phyloP scores from a whole-genome alignment of 2,329 filamentous ascomycete genomes.

The Fusarium sp. region DNA sequence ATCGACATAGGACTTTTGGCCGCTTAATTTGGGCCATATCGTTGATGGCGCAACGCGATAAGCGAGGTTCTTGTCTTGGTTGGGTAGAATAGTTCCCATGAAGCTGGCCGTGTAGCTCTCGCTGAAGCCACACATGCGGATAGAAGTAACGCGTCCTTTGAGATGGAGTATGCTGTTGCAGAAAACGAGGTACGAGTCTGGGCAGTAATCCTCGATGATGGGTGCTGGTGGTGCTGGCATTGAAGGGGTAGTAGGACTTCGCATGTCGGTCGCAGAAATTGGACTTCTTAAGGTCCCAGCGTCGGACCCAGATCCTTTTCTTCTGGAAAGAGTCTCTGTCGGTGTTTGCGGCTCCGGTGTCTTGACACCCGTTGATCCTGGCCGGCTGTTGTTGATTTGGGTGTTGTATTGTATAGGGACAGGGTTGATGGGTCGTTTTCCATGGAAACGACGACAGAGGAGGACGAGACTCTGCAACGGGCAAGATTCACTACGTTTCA shows the following conservation, averaged over 20 bases:
- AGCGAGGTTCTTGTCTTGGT: constrained; percentile 13
- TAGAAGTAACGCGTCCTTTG: constrained; percentile 45
- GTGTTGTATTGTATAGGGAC: constrained; percentile 5
- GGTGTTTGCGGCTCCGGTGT: constrained; percentile 20
- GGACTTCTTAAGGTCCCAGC: not conserved
- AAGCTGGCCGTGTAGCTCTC: constrained; percentile 47
- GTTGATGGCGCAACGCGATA: constrained; percentile 50
- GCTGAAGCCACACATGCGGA: constrained; percentile 53
- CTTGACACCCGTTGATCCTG: constrained; percentile 15
- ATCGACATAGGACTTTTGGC: constrained; percentile 47
- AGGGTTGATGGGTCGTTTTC: constrained; percentile 18
- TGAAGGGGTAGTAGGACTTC: constrained; percentile 6
- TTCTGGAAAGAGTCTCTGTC: not conserved
- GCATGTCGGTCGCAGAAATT: not conserved
- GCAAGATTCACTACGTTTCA: constrained; percentile 32
- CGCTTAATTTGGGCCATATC: constrained; percentile 46
- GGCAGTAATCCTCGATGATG: constrained; percentile 43
- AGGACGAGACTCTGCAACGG: constrained; percentile 49
- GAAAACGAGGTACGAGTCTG: constrained; percentile 47
- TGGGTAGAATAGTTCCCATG: constrained; percentile 45
- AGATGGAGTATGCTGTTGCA: constrained; percentile 49
- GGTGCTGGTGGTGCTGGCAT: not conserved
- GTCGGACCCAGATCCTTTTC: not conserved
- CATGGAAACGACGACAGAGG: constrained; percentile 52
- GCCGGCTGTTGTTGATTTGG: constrained; percentile 18